phyloP scores from a whole-genome alignment of 2,329 filamentous ascomycete species.

The Pestalotiopsis sp. region DNA sequence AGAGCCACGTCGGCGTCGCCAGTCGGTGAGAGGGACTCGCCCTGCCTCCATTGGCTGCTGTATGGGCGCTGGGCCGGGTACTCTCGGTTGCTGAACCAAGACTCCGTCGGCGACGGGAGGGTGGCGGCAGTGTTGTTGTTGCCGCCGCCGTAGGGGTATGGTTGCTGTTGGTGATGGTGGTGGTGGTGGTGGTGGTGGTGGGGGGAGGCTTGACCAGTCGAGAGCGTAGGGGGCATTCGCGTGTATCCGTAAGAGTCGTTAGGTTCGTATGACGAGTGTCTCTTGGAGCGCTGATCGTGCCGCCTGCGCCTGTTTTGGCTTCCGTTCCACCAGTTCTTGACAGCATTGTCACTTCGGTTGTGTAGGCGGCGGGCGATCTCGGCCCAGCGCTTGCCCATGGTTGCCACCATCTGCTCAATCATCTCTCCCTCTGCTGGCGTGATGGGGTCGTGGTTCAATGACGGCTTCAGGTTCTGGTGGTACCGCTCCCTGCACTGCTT shows the following conservation, averaged over 20 bases:
- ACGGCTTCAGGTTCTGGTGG: constrained; percentile 87
- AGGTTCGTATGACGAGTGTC: constrained; percentile 32
- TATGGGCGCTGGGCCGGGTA: not conserved
- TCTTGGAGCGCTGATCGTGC: constrained; percentile 38
- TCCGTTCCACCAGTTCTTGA: constrained; percentile 99
- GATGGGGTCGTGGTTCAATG: constrained; percentile 74
- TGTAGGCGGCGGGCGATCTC: constrained; percentile 83
- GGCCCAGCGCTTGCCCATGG: constrained; percentile 87
- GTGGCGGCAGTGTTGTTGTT: constrained; percentile 22
- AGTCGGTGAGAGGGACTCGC: constrained; percentile 33
- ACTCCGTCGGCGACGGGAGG: constrained; percentile 28
- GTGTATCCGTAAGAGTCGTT: constrained; percentile 13
- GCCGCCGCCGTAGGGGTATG: constrained; percentile 16
- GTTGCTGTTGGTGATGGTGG: constrained; percentile 18
- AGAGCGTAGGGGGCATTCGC: constrained; percentile 18
- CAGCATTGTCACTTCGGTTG: constrained; percentile 89
- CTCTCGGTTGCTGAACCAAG: constrained; percentile 32
- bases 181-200: constrained; percentile 19
- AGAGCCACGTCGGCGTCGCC: constrained; percentile 30
- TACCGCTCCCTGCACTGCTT: constrained; percentile 96
- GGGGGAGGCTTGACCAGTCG: constrained; percentile 17
- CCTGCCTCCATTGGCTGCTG: not conserved
- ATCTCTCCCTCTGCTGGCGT: constrained; percentile 67
- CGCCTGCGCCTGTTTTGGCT: constrained; percentile 79
- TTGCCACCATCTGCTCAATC: constrained; percentile 76